Base-by-base conservation (phyloP, 2,329 filamentous ascomycete species). In the Colletotrichum lini region DNA sequence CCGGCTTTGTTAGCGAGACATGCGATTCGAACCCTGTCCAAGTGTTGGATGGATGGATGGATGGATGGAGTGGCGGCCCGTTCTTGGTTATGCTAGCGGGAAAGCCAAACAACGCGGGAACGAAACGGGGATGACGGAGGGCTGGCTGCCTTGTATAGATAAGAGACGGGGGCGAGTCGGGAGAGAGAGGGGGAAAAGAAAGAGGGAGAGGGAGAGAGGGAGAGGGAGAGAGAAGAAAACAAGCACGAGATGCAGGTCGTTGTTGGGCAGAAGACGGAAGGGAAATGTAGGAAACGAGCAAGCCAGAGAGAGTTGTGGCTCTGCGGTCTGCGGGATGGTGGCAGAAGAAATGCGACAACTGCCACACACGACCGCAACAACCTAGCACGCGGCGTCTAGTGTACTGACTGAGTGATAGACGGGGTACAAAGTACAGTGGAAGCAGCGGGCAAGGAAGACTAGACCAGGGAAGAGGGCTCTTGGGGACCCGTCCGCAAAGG, bases 381-480 rank as follows among this genome's bases (percentile, higher is more conserved):
- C 49, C 16, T 38, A 65, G 52, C n/a, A 45, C 47, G 63, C 63
- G 54, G 65, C 49, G 42, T 57, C 58, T 65, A 50, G 60, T 56
- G 30, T 30, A 8, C 30, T 30, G 30, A 8, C 30, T 30, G 30
- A 30, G 30, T 30, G 30, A 30, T 30, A 8, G 30, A 30, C 30
- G 30, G 30, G 30, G 30, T 30, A 7, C 67, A 60, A 66, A 72
- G 70, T 50, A 70, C 65, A 65, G 73, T 68, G 73, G 75, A 75
- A 60, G 73, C 50, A 60, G 73, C 50, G 68, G 70, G 69, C 69
- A 73, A 73, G 67, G 66, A 65, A 72, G 76, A 68, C 71, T 30
- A 69, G 72, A 73, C 72, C 70, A 73, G 67, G 77, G 30, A 30
- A 30, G 30, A 30, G 6, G 30, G 30, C 30, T 30, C 30, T 30